These are phyloP conservation scores for Bromus sterilis DNA, from an alignment of 176 grass and related monocot species.

Conservation along the genomic window DNA sequence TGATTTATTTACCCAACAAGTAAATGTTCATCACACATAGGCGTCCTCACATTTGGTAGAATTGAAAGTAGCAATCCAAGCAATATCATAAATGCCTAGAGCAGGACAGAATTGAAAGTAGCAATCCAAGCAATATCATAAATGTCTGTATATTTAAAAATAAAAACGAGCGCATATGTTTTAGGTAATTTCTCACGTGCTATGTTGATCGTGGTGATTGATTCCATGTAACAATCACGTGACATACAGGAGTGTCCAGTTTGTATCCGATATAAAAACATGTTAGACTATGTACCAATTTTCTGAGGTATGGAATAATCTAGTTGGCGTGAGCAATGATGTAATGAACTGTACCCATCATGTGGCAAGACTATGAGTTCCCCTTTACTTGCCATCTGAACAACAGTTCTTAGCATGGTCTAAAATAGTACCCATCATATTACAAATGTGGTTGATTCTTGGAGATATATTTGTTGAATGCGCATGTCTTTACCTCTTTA, in stretches of 20 bases:
- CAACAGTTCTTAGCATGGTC: neutral
- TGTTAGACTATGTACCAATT: neutral
- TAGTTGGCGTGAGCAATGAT: neutral
- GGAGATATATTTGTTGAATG: neutral
- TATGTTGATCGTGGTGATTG: neutral
- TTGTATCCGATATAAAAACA: neutral
- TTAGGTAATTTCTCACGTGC: neutral
- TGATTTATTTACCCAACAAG: neutral
- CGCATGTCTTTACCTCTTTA: neutral
- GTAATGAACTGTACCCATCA: neutral
- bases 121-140: neutral
- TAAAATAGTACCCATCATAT: neutral
- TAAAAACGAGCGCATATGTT: neutral
- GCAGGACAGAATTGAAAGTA: neutral
- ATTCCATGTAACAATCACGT: neutral
- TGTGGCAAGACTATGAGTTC: neutral
- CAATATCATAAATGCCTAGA: neutral
- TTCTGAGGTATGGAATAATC: neutral
- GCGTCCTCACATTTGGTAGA: neutral
- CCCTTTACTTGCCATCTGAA: constrained; percentile 8
- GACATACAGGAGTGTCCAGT: neutral
- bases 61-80: neutral
- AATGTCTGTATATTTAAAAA: neutral
- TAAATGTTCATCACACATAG: neutral
- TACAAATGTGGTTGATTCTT: neutral